phyloP scores from a whole-genome alignment of 306 rosid species.

The Cucumis sativus region DNA sequence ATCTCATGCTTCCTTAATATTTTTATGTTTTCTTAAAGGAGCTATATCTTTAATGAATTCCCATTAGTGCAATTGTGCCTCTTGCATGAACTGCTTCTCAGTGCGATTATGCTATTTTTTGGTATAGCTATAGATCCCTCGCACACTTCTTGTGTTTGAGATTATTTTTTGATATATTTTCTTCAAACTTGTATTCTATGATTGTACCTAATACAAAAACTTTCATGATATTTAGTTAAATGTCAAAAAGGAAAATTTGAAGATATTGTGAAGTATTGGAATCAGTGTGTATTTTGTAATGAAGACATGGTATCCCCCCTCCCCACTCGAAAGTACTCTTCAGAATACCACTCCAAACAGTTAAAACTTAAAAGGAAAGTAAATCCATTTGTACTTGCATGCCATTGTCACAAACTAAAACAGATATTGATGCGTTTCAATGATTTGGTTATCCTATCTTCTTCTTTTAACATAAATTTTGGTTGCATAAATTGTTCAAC shows the following conservation, averaged over 20 bases:
- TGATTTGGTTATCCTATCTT: neutral
- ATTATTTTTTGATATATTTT: neutral
- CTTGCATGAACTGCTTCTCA: neutral
- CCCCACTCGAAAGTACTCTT: no score
- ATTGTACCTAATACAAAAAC: neutral
- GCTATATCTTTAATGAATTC: neutral
- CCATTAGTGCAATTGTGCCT: no score
- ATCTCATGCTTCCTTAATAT: neutral
- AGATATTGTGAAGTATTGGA: no score
- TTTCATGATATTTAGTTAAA: neutral
- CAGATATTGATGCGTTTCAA: neutral
- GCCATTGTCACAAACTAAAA: neutral
- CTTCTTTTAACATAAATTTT: neutral
- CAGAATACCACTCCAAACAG: neutral
- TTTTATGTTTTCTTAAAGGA: neutral
- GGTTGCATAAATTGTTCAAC: neutral
- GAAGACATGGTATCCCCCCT: no score
- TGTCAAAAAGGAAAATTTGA: neutral
- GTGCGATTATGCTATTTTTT: neutral
- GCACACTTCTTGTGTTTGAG: neutral
- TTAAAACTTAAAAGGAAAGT: neutral
- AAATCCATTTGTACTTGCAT: neutral
- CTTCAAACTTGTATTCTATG: neutral
- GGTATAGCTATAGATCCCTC: neutral
- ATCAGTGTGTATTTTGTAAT: no score